These are phyloP conservation scores for Daldinia bambusicola DNA, from an alignment of 495 filamentous ascomycete genomes.

Conservation along the genomic window DNA sequence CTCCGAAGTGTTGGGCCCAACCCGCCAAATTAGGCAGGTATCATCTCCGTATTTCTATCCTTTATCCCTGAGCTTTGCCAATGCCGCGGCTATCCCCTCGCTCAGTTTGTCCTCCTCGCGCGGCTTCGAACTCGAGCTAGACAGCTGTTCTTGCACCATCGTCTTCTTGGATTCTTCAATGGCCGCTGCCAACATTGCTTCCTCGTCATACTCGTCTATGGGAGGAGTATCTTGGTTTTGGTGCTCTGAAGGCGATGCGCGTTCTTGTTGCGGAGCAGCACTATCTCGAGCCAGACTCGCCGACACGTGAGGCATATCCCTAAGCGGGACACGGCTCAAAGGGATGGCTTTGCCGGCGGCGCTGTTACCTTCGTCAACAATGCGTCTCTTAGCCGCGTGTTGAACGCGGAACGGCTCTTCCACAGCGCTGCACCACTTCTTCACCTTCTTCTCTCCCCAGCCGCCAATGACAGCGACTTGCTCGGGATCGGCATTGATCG, in stretches of 20 bases:
- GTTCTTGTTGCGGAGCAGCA: constrained; percentile 38
- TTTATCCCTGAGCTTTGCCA: constrained; percentile 61
- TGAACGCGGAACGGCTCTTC: constrained; percentile 83
- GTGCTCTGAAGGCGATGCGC: constrained; percentile 1
- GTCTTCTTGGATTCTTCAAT: constrained; percentile 52
- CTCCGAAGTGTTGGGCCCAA: constrained; percentile 26
- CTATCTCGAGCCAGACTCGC: constrained; percentile 40
- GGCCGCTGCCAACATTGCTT: constrained; percentile 60
- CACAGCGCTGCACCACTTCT: constrained; percentile 81
- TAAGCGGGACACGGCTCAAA: constrained; percentile 50
- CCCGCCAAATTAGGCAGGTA: constrained; percentile 34
- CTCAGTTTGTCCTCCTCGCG: constrained; percentile 55
- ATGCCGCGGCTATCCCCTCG: constrained; percentile 63
- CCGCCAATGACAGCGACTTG: constrained; percentile 82
- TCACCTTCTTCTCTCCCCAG: constrained; percentile 96
- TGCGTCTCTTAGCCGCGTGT: constrained; percentile 68
- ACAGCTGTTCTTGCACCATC: constrained; percentile 31
- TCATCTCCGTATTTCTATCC: constrained; percentile 50
- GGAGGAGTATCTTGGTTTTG: constrained; percentile 26
- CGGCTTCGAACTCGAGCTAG: constrained; percentile 29
- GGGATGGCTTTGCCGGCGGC: constrained; percentile 53
- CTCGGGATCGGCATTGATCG: constrained; percentile 87
- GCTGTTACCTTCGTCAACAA: constrained; percentile 36
- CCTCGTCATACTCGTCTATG: constrained; percentile 56
- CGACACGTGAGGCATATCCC: constrained; percentile 47